These are phyloP conservation scores for Calycina marina DNA, from an alignment of 2,329 filamentous ascomycete genomes.

Conservation along the genomic window DNA sequence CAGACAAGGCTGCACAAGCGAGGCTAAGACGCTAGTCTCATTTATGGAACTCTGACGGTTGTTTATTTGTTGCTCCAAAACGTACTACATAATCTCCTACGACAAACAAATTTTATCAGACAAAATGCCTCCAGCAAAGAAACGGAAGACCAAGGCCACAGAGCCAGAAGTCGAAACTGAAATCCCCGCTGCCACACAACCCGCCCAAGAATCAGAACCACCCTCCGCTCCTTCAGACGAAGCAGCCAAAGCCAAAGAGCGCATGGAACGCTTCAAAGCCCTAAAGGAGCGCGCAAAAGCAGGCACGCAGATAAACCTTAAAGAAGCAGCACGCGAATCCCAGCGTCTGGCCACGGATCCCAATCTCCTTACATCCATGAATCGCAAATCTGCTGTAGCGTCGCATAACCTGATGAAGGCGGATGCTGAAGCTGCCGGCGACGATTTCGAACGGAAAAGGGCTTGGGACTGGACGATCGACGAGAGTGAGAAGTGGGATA, in stretches of 20 bases:
- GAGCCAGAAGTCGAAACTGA: conserved; percentile 10
- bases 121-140: conserved; percentile 30
- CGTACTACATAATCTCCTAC: conserved; percentile 9
- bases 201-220: conserved; percentile 5
- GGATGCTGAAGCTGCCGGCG: conserved; percentile 69
- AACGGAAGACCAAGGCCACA: conserved; percentile 27
- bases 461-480: conserved; percentile 99
- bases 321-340: conserved; percentile 72
- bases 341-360: conserved; percentile 68
- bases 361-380: conserved; percentile 60
- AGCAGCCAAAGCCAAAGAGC: conserved; percentile 42
- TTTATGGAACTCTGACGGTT: too few species aligned
- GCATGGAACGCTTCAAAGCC: conserved; percentile 72
- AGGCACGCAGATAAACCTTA: conserved; percentile 60
- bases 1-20: too few species aligned
- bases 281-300: conserved; percentile 68
- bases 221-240: conserved; percentile 14
- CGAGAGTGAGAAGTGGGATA: conserved; percentile 89
- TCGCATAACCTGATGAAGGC: conserved; percentile 88
- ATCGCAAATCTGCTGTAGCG: conserved; percentile 74
- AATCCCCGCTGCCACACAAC: conserved; percentile 1
- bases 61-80: conserved; percentile 10
- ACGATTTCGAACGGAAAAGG: conserved; percentile 93
- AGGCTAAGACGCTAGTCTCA: too few species aligned
- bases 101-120: conserved; percentile 2